phyloP scores from a whole-genome alignment of 305 asterid genomes.

The Vinca major region DNA sequence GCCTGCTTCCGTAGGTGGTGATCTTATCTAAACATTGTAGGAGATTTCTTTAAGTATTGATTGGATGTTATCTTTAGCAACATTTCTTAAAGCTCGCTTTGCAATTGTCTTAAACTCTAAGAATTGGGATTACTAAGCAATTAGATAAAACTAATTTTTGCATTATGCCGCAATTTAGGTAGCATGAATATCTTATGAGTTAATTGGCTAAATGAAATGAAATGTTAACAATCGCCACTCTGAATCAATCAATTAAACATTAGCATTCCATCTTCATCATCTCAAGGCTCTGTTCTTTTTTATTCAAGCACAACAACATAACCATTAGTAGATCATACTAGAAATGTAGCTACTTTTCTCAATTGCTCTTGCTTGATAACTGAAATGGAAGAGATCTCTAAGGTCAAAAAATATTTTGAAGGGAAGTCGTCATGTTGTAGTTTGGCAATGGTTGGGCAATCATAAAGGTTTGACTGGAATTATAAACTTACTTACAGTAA shows the following conservation, averaged over 20 bases:
- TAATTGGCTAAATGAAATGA: no score
- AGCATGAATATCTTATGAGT: no score
- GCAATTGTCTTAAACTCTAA: no score
- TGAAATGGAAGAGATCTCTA: background rate
- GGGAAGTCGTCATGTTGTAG: background rate
- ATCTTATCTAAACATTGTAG: background rate
- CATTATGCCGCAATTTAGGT: no score
- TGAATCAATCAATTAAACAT: background rate
- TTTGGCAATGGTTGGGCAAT: background rate
- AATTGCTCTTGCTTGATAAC: background rate
- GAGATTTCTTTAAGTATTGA: background rate
- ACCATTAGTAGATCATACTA: background rate
- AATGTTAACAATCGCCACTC: background rate
- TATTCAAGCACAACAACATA: background rate
- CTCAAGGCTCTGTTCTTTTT: background rate
- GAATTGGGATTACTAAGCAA: no score
- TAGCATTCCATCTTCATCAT: background rate
- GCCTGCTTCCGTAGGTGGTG: background rate
- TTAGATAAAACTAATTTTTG: no score
- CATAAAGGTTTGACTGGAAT: background rate
- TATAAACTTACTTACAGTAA: no score
- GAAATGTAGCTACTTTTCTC: background rate
- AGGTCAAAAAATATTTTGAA: background rate
- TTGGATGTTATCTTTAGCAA: background rate
- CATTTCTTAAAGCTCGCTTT: background rate